Evolutionary conservation across 805 yeast species (phyloP), one percentile per base, ranked within the genome.

Genomic region (Wickerhamomyces silvicola): DNA sequence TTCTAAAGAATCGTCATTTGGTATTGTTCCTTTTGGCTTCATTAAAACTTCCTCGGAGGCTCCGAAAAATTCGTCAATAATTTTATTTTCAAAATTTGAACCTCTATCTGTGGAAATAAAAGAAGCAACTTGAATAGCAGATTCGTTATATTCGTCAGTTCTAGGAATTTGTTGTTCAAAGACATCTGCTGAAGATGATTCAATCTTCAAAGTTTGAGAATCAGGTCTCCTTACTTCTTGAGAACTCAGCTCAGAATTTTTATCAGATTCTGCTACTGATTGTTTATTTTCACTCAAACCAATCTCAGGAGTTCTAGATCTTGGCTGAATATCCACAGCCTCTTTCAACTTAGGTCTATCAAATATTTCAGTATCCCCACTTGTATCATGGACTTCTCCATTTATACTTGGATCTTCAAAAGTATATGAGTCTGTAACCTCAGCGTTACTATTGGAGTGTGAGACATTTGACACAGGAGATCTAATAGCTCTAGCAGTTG

Each of bases 61-160:
- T 3, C 33, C 43, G 25, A 46, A 31, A 21, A 43, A 48, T n/a
- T 41, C 48, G 27, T 47, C 52, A 13, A 50, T 48, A 25, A 50
- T 39, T 23, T 33, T 44, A 24, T 36, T 41, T 27, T 49, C 55
- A 28, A 43, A 50, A 28, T 46, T 46, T 5, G 55, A 47, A 1
- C 32, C 39, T 10, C 23, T 9, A 19, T 23, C 37, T 4, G 36
- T 32, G n/a, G 51, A 45, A 4, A 41, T 24, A 10, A 29, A 30
- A 1, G 54, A 46, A 2, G 47, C 35, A 6, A 44, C 11, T 3
- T 32, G 24, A 5, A 35, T 22, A 18, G 3, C 24, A 6, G 9
- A n/a, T n/a, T n/a, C n/a, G n/a, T n/a, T n/a, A n/a, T n/a, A n/a
- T n/a, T n/a, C n/a, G n/a, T n/a, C n/a, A n/a, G n/a, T n/a, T n/a